Evolutionary conservation across 2,329 filamentous ascomycete species (phyloP).

Genomic region (Elsinoe arachidis): DNA sequence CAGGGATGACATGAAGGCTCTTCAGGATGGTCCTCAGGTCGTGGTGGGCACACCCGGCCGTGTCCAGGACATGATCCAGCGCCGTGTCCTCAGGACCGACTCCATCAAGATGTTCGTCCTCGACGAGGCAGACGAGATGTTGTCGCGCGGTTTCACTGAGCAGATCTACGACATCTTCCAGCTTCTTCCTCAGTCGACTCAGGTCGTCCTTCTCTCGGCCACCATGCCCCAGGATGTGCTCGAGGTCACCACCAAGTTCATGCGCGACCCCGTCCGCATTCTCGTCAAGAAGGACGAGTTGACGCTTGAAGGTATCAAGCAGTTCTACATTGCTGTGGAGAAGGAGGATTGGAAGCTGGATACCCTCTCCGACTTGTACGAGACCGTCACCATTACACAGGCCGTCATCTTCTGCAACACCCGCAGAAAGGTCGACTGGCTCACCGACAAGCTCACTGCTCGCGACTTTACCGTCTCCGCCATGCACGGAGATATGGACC

Average conservation of each 20-base stretch:
- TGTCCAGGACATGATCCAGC: slow-evolving; percentile 99
- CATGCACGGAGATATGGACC: slow-evolving; percentile 99
- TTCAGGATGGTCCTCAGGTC: slow-evolving; percentile 91
- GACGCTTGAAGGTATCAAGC: slow-evolving; percentile 99
- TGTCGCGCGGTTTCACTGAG: slow-evolving; percentile 98
- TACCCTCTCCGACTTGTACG: slow-evolving; percentile 96
- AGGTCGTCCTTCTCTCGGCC: slow-evolving; percentile 95
- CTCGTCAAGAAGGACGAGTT: slow-evolving; percentile 99
- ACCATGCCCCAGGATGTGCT: slow-evolving; percentile 99
- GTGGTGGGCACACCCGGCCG: slow-evolving; percentile 96
- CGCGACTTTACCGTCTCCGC: slow-evolving; percentile 99
- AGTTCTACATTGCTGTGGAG: slow-evolving; percentile 99
- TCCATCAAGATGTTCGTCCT: slow-evolving; percentile 99
- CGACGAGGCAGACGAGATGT: slow-evolving; percentile 98
- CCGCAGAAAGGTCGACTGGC: slow-evolving; percentile 99
- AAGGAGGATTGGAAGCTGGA: slow-evolving; percentile 99
- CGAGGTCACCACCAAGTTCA: slow-evolving; percentile 99
- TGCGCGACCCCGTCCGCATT: slow-evolving; percentile 98
- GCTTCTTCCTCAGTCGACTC: slow-evolving; percentile 92
- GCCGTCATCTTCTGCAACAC: slow-evolving; percentile 99
- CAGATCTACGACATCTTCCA: slow-evolving; percentile 99
- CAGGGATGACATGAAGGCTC: slow-evolving; percentile 96
- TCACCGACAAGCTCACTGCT: slow-evolving; percentile 96
- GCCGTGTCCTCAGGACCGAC: slow-evolving; percentile 92
- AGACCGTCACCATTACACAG: slow-evolving; percentile 98